Evolutionary conservation across 257 asterid genomes (phyloP), one percentile per base, ranked within the genome.

Genomic region (Nicotiana paniculata): DNA sequence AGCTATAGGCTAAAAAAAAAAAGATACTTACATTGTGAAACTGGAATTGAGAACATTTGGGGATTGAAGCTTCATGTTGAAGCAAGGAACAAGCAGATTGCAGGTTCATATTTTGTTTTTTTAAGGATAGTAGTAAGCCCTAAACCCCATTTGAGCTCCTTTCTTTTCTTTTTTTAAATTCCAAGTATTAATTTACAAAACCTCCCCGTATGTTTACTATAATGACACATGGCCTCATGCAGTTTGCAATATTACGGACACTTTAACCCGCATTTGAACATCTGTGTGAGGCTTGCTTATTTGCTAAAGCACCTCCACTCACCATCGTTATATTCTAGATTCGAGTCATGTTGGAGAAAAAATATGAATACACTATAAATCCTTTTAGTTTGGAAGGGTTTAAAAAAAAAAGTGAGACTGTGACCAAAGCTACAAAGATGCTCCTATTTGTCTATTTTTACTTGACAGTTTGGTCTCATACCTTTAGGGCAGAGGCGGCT

Each of bases 61-160:
- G 55, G 21, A 85, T 79, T 67, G 85, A 87, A 65, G 89, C 81
- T 32, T 54, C 84, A 86, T 70, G 83, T 65, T 85, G 96, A 86
- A 86, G 87, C 85, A 77, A 81, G 77, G 83, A 82, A 79, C 86
- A 77, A 9, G 89, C 84, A 70, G 89, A 88, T 79, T 88, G 96
- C 82, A 89, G 55, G 61, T 86, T 89, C 98, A 91, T 91, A 39
- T 77, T 76, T 74, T 57, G 10, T 32, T 15, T 65, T 59, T 32
- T 61, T 51, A 77, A 76, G 75, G 77, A 57, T 59, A 77, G 48
- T 8, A 30, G 46, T 76, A 68, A 59, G 87, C 89, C 84, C 86
- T 86, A 86, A 85, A 55, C 63, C 69, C 76, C 74, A 54, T 12
- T 61, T 33, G 28, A 46, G 26, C 75, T 39, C 16, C 12, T 64